Evolutionary conservation across 768 basidiomycete species (phyloP), one percentile per base, ranked within the genome.

Genomic region (Kwoniella botswanensis): DNA sequence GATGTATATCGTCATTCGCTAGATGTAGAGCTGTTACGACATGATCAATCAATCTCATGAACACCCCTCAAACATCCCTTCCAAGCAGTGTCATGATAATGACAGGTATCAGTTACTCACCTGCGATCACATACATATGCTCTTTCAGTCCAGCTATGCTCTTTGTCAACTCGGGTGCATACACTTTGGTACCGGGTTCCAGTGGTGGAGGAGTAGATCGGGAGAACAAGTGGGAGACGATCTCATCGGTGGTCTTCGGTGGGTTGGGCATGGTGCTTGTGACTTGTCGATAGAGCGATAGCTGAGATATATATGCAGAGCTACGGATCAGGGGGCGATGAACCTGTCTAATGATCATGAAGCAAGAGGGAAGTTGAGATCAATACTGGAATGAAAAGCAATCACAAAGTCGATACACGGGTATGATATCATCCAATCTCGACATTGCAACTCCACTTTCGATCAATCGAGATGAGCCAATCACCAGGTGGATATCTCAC

Each of bases 1-100:
- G 73, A 42, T 79, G 70, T 35, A 81, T 81, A 71, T 82, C 82
- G 57, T 82, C 82, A 60, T 82, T 82, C 4, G 80, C 80, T 1
- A 82, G 75, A 68, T 82, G 80, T 13, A 82, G 60, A 2, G 78
- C 81, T 76, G 61, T 35, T 35, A 35, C 35, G 46, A 55, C 41
- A 24, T 4, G 17, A 41, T 26, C 17, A 35, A 59, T 35, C 35
- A 35, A 35, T 35, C 35, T 35, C 35, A 7, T 6, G 35, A 35
- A 35, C 35, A 35, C 35, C 35, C 35, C 35, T 35, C 3, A 9
- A 35, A 3, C 35, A 35, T 35, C 35, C 3, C 4, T 35, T 35
- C 35, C 6, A 35, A 41, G 29, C 10, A 22, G 35, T 35, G 35
- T 35, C 35, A 35, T 18, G 22, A 43, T 26, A 52, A 29, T 54